phyloP scores from a whole-genome alignment of 331 rosid genomes.

The Malus hybrid region DNA sequence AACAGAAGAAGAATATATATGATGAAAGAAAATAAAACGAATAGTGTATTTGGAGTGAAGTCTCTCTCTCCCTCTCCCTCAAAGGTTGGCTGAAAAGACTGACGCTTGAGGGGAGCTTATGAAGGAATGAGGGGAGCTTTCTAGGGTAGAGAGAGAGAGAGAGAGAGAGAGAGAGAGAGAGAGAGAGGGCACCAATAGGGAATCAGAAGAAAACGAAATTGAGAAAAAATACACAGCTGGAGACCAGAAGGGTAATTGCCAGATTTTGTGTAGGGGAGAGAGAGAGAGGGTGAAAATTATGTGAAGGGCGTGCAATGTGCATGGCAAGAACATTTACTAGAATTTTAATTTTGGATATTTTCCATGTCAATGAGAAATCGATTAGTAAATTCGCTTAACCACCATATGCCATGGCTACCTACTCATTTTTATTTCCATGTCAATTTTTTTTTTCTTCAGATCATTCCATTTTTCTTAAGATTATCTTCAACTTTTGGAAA shows the following conservation, averaged over 20 bases:
- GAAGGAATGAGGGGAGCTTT: constrained; percentile 54
- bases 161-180: constrained; percentile 23
- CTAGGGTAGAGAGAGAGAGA: constrained; percentile 50
- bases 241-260: constrained; percentile 19
- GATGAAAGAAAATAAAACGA: constrained; percentile 18
- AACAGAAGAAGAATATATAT: constrained; percentile 1
- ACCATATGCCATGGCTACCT: neutral
- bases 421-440: neutral
- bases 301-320: neutral
- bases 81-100: constrained; percentile 37
- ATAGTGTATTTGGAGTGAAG: neutral
- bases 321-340: neutral
- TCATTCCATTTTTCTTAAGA: neutral
- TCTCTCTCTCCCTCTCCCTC: constrained; percentile 4
- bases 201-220: constrained; percentile 28
- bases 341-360: neutral
- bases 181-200: constrained; percentile 16
- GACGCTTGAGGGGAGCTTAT: constrained; percentile 38
- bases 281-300: constrained; percentile 1
- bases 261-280: neutral
- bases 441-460: neutral
- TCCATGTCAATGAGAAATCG: neutral
- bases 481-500: accelerated
- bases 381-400: neutral
- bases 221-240: constrained; percentile 7